Conservation (phyloP, 2,329 filamentous ascomycete species). For the Gaeumannomyces tritici region DNA sequence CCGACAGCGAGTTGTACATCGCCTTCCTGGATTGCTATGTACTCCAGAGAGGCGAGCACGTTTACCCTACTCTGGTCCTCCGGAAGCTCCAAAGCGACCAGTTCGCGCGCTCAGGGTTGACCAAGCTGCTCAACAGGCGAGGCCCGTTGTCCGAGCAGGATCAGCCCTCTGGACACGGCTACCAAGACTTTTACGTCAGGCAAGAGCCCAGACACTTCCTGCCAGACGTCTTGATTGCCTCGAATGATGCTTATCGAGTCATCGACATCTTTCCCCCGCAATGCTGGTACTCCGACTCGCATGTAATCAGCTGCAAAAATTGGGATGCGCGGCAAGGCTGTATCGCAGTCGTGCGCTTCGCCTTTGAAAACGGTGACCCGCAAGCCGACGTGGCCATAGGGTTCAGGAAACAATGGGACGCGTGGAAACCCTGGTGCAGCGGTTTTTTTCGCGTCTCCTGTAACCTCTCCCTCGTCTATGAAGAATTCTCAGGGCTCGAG, state of each 20-base stretch:
- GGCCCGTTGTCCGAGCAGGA: neutral
- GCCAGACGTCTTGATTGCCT: neutral
- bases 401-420: neutral
- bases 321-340: neutral
- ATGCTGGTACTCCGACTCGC: neutral
- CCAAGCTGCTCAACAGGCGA: neutral
- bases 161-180: neutral
- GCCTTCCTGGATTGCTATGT: slow-evolving; percentile 22
- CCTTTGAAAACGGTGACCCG: neutral
- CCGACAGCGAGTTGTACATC: slow-evolving; percentile 11
- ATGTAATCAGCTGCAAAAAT: neutral
- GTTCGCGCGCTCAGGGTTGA: slow-evolving; percentile 15
- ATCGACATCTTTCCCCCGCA: neutral
- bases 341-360: neutral
- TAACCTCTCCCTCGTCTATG: too few relatives aligned
- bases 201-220: neutral
- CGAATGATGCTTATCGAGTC: neutral
- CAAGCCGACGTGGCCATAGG: neutral
- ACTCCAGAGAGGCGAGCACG: slow-evolving; percentile 16
- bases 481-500: too few relatives aligned
- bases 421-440: too few relatives aligned
- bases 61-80: slow-evolving; percentile 20
- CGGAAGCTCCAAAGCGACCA: slow-evolving; percentile 15
- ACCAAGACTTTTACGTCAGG: neutral
- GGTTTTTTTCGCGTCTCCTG: too few relatives aligned